Evolutionary conservation across 257 asterid genomes (phyloP).

Genomic region (Solanum chaucha): DNA sequence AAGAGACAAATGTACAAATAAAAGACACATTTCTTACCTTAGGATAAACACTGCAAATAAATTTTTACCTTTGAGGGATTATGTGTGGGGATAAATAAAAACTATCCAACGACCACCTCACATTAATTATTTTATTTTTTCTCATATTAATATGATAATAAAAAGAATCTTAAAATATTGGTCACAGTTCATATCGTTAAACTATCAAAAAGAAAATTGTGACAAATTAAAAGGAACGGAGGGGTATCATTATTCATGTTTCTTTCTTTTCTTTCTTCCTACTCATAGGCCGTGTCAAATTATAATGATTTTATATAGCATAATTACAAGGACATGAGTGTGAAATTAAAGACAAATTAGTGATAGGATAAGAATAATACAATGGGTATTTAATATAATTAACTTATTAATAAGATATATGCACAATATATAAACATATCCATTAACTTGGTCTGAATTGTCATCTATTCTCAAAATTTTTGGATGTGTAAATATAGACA

Average conservation of each 20-base stretch:
- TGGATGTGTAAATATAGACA: background rate
- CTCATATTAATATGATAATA: background rate
- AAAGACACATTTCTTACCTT: background rate
- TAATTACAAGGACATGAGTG: background rate
- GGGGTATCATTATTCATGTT: background rate
- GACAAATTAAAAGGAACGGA: background rate
- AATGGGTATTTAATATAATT: background rate
- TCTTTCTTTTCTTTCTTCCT: background rate
- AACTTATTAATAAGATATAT: background rate
- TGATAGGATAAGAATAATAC: background rate
- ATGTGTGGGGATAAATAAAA: no score
- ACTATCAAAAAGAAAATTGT: no score
- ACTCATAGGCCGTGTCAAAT: background rate
- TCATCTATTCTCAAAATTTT: background rate
- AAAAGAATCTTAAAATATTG: no score
- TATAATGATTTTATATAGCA: background rate
- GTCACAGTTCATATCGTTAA: no score
- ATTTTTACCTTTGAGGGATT: background rate
- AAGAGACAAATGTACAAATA: no score
- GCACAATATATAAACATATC: background rate
- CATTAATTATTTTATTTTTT: no score
- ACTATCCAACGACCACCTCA: no score
- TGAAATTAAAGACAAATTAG: background rate
- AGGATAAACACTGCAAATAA: background rate
- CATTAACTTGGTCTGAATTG: background rate